phyloP scores from a whole-genome alignment of 129 eudicot genomes.

The Heracleum sosnowskyi region DNA sequence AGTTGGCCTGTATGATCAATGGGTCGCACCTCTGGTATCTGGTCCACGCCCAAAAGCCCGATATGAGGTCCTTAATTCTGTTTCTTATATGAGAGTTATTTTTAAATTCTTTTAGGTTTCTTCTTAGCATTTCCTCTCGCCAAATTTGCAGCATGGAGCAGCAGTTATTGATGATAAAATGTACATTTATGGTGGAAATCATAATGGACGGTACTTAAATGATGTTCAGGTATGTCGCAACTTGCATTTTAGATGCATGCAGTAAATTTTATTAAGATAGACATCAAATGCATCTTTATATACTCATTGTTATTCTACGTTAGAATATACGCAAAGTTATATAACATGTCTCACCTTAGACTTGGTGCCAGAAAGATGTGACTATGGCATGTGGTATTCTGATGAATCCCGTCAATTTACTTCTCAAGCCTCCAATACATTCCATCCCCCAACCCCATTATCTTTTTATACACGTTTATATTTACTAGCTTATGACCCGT shows the following conservation, averaged over 20 bases:
- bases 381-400: not conserved
- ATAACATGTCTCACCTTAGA: not conserved
- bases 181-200: conserved; percentile 96
- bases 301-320: not conserved
- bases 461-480: conserved; percentile 2
- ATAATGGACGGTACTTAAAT: conserved; percentile 95
- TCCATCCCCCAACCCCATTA: not conserved
- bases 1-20: conserved; percentile 83
- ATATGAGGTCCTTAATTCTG: conserved; percentile 56
- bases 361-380: conserved; percentile 5
- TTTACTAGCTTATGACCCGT: too few relatives aligned
- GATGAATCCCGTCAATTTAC: not conserved
- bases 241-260: not conserved
- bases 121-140: conserved; percentile 6
- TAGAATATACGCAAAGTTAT: too few relatives aligned
- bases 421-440: not conserved
- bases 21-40: conserved; percentile 76
- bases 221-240: conserved; percentile 79
- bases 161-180: conserved; percentile 90
- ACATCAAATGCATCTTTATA: not conserved
- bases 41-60: conserved; percentile 89
- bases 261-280: not conserved
- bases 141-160: conserved; percentile 80
- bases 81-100: not conserved
- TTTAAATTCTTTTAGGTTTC: not conserved